phyloP scores from a whole-genome alignment of 441 rosid genomes.

The Melastoma candidum region DNA sequence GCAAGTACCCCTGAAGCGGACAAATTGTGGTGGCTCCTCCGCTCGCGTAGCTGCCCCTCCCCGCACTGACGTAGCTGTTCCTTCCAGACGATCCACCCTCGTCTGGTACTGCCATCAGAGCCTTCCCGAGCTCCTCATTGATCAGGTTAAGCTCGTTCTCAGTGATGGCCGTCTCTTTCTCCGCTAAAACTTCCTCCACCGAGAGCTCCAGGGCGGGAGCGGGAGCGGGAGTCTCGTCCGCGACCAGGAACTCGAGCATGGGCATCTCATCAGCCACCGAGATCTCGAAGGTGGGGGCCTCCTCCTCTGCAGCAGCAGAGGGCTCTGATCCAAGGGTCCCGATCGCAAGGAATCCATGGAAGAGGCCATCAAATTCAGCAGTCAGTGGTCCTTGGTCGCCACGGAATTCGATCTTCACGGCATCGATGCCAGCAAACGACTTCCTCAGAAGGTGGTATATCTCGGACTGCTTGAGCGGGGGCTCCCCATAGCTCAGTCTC shows the following conservation, averaged over 20 bases:
- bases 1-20: conserved; percentile 7
- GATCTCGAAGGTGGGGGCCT: conserved; percentile 48
- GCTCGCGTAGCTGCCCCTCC: conserved; percentile 72
- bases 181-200: conserved; percentile 42
- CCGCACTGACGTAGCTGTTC: conserved; percentile 60
- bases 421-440: conserved; percentile 44
- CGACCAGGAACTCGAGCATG: too few relatives aligned
- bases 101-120: conserved; percentile 40
- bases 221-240: too few relatives aligned
- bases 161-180: conserved; percentile 60
- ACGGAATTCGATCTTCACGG: conserved; percentile 31
- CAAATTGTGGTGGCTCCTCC: too few relatives aligned
- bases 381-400: conserved; percentile 35
- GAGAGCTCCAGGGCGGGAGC: conserved; percentile 19
- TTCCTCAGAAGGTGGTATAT: conserved; percentile 33
- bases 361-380: conserved; percentile 45
- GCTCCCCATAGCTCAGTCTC: conserved; percentile 32
- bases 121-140: conserved; percentile 66
- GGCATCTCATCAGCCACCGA: too few relatives aligned
- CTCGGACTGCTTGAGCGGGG: conserved; percentile 29
- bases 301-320: conserved; percentile 25
- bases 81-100: conserved; percentile 67
- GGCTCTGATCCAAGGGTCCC: conserved; percentile 71
- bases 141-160: conserved; percentile 67
- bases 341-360: conserved; percentile 74